phyloP scores from a whole-genome alignment of 225 moss, liverwort and hornwort genomes.

The Bryum argenteum region DNA sequence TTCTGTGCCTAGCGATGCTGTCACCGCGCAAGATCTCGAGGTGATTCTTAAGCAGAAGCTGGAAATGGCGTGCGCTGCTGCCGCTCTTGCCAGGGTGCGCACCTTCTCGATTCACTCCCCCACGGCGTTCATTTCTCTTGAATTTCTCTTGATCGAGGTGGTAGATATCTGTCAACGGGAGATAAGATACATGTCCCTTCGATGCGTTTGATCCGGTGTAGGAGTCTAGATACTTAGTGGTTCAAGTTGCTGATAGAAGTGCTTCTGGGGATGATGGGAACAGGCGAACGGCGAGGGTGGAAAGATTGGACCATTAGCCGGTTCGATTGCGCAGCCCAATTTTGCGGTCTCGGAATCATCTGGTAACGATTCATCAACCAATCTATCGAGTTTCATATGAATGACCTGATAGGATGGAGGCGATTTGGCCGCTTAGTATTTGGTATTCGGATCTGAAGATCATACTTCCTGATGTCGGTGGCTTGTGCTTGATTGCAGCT shows the following conservation, averaged over 20 bases:
- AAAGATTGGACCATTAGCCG: conserved; percentile 21
- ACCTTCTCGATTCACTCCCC: not conserved
- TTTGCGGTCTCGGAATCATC: conserved; percentile 26
- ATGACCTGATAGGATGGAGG: not conserved
- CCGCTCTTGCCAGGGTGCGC: conserved; percentile 70
- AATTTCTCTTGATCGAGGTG: not conserved
- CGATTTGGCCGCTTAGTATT: not conserved
- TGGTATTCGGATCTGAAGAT: not conserved
- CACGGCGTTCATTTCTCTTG: not conserved
- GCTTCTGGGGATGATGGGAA: conserved; percentile 26
- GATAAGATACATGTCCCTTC: not conserved
- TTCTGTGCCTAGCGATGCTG: conserved; percentile 12
- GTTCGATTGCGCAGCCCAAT: conserved; percentile 25
- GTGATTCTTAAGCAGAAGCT: conserved; percentile 60
- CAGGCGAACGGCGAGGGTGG: conserved; percentile 44
- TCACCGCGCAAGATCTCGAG: conserved; percentile 55
- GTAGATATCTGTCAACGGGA: not conserved
- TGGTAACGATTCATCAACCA: conserved; percentile 23
- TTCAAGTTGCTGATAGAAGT: conserved; percentile 19
- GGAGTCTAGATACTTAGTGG: not conserved
- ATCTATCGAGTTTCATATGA: not conserved
- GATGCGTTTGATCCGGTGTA: not conserved
- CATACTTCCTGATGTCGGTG: conserved; percentile 11
- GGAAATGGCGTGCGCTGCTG: conserved; percentile 75
- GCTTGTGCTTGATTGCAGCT: conserved; percentile 24